Evolutionary conservation across 805 yeast species (phyloP).

Genomic region (Wickerhamiella siamensis): DNA sequence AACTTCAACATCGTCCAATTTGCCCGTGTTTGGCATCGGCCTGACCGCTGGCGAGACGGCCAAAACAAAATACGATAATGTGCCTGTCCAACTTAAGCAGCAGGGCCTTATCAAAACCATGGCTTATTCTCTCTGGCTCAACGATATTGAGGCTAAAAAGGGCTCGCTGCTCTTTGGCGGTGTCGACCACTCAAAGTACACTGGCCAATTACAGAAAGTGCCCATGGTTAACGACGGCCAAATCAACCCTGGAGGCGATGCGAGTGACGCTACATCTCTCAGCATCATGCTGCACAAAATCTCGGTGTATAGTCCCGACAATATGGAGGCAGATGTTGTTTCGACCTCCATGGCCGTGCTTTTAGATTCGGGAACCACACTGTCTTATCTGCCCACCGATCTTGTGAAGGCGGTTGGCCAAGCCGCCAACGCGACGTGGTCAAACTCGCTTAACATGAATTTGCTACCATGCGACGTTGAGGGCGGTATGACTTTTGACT

Average conservation of each 20-base stretch:
- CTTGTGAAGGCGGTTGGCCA: conserved; percentile 5
- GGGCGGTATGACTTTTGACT: background rate
- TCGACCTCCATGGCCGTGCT: conserved; percentile 24
- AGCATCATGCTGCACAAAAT: conserved; percentile 15
- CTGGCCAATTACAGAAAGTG: conserved; percentile 26
- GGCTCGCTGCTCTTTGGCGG: conserved; percentile 34
- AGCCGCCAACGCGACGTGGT: conserved; percentile 6
- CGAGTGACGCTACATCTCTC: conserved; percentile 11
- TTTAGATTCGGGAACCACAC: conserved; percentile 43
- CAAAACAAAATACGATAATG: conserved; percentile 17
- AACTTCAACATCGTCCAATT: conserved; percentile 42
- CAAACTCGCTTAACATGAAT: background rate
- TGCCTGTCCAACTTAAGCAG: conserved; percentile 25
- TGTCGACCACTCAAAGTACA: conserved; percentile 30
- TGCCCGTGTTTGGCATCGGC: conserved; percentile 37
- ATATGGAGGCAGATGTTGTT: conserved; percentile 5
- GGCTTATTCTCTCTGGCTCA: conserved; percentile 36
- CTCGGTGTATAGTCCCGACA: conserved; percentile 4
- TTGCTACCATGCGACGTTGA: background rate
- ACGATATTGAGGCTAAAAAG: conserved; percentile 20
- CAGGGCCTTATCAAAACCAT: conserved; percentile 30
- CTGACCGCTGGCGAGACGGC: background rate
- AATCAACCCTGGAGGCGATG: conserved; percentile 4
- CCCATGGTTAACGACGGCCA: conserved; percentile 20
- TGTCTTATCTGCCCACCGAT: conserved; percentile 30